phyloP scores from a whole-genome alignment of 306 rosid species.

The Prosopis cineraria region DNA sequence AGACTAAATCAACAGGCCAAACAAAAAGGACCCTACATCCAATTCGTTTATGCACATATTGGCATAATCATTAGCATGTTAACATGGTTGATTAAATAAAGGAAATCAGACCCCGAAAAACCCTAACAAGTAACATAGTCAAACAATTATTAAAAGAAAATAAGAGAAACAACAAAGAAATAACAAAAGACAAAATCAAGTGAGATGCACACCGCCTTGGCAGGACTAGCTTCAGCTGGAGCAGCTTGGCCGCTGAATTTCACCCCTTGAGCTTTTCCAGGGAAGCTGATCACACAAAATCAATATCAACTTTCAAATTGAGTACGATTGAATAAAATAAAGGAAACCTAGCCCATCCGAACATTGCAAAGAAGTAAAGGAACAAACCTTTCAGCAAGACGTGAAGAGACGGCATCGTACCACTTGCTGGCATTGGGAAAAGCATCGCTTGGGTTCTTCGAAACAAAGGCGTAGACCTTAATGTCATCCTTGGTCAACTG shows the following conservation, averaged over 20 bases:
- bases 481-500: slow-evolving; percentile 76
- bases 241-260: slow-evolving; percentile 50
- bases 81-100: not conserved
- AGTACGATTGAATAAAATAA: not conserved
- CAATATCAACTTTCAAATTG: not conserved
- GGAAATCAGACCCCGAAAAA: not conserved
- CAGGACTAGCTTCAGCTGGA: slow-evolving; percentile 58
- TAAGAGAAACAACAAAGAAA: not conserved
- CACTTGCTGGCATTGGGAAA: slow-evolving; percentile 64
- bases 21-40: not conserved
- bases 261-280: slow-evolving; percentile 78
- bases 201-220: slow-evolving; percentile 37
- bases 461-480: slow-evolving; percentile 71
- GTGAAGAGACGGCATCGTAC: slow-evolving; percentile 67
- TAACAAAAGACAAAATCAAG: not conserved
- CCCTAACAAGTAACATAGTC: not conserved
- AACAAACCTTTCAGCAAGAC: slow-evolving; percentile 62
- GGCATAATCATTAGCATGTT: not conserved
- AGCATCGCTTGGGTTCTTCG: slow-evolving; percentile 53
- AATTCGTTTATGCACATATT: not conserved
- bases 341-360: not conserved
- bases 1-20: not conserved
- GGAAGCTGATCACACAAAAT: slow-evolving; percentile 54
- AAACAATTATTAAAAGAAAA: not conserved
- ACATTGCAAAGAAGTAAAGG: not conserved